A percentile compares a stretch with the other conserved stretches of the same genome.
Conservation (phyloP, 345 rosid genomes). For the Pistacia integerrima region DNA sequence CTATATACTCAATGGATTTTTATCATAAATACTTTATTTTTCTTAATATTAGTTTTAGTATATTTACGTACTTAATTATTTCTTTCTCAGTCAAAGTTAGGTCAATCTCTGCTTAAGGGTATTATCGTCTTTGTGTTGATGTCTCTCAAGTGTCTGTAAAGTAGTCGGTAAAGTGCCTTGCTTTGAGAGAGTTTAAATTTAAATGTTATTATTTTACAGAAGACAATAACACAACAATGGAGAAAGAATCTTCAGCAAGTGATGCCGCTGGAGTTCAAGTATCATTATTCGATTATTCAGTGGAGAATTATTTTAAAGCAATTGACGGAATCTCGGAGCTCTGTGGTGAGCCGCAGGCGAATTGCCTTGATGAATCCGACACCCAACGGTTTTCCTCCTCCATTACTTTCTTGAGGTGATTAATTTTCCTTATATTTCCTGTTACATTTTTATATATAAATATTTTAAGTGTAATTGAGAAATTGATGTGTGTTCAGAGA, state of each 20-base stretch:
- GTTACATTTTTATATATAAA: background rate
- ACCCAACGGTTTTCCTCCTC: constrained; percentile 53
- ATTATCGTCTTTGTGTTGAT: too few species aligned
- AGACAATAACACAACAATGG: constrained; percentile 15
- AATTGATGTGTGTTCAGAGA: constrained; percentile 40
- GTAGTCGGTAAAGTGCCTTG: too few species aligned
- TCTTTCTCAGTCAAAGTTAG: too few species aligned
- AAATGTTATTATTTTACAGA: too few species aligned
- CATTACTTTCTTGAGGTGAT: constrained; percentile 67
- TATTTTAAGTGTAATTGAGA: background rate
- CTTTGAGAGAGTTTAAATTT: too few species aligned
- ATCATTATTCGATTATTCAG: constrained; percentile 62
- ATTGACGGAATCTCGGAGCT: constrained; percentile 51
- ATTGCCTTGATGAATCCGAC: constrained; percentile 34
- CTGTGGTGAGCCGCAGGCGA: constrained; percentile 52
- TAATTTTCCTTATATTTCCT: constrained; percentile 4
- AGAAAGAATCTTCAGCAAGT: constrained; percentile 12
- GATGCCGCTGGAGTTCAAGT: constrained; percentile 36
- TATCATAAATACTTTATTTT: too few species aligned
- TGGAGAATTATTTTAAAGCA: constrained; percentile 64
- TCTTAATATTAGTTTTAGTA: too few species aligned
- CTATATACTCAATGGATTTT: too few species aligned
- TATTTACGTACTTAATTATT: too few species aligned
- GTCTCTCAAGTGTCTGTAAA: too few species aligned
- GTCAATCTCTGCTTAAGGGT: too few species aligned